Conservation (phyloP, 106 monocot genomes). For the Ottelia alismoides region DNA sequence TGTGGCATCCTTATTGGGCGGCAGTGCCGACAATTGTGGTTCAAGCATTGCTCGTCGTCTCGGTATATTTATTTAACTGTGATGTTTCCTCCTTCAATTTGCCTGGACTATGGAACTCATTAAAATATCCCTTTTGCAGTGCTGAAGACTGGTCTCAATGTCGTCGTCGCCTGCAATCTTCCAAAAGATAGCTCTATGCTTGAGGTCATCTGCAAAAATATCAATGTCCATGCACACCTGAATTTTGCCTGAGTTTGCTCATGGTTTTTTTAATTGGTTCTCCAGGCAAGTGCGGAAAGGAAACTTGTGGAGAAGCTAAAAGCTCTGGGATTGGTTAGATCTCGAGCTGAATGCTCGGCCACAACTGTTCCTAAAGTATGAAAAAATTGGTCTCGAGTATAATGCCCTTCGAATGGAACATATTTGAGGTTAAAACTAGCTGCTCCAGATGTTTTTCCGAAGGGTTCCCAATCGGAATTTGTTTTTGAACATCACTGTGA, state of each 20-base stretch:
- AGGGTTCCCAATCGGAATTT: no score
- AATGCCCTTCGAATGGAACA: no score
- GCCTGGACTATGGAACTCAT: not conserved
- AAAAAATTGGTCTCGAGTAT: no score
- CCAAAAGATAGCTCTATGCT: slow-evolving; percentile 52
- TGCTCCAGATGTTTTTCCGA: no score
- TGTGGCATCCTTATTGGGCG: slow-evolving; percentile 36
- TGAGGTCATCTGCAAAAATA: no score
- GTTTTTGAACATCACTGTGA: no score
- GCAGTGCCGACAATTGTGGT: slow-evolving; percentile 32
- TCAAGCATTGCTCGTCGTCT: slow-evolving; percentile 37
- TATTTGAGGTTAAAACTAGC: no score
- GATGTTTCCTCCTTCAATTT: not conserved
- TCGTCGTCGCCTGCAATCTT: slow-evolving; percentile 46
- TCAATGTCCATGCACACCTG: not conserved
- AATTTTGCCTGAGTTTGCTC: no score
- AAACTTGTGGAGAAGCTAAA: slow-evolving; percentile 9
- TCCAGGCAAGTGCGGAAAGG: slow-evolving; percentile 8
- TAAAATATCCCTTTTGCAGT: slow-evolving; percentile 13
- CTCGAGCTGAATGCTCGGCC: no score
- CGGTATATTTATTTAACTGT: slow-evolving; percentile 18
- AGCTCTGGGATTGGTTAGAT: slow-evolving; percentile 2
- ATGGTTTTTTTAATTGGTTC: not conserved
- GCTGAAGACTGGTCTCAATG: slow-evolving; percentile 30
- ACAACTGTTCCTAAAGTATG: no score